Conservation (phyloP, 768 basidiomycete genomes). For the Leccinum subtestaceum region DNA sequence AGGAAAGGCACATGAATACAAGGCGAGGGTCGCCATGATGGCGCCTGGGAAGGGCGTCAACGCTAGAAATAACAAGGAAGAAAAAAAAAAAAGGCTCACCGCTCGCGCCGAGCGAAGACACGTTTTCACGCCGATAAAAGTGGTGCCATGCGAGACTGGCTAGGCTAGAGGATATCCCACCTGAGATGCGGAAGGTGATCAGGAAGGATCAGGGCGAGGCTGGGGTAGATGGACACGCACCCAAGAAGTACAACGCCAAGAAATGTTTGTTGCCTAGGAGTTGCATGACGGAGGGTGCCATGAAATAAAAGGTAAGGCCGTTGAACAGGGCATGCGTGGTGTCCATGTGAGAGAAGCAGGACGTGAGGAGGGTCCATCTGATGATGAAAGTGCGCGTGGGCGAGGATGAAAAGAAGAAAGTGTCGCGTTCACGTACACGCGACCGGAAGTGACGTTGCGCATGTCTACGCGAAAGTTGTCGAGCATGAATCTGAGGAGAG, state of each 20-base stretch:
- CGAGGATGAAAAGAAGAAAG: background rate
- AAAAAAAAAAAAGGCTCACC: slow-evolving; percentile 43
- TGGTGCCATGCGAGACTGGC: slow-evolving; percentile 47
- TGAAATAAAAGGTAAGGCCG: slow-evolving; percentile 74
- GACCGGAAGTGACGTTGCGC: slow-evolving; percentile 59
- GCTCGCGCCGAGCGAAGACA: slow-evolving; percentile 64
- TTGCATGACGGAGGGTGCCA: slow-evolving; percentile 61
- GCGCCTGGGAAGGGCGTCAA: slow-evolving; percentile 48
- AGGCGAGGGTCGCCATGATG: slow-evolving; percentile 65
- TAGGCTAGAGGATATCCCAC: slow-evolving; percentile 56
- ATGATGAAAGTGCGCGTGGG: background rate
- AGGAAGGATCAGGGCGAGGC: background rate
- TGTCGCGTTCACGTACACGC: slow-evolving; percentile 47
- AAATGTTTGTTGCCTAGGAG: slow-evolving; percentile 67
- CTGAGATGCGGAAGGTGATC: slow-evolving; percentile 32
- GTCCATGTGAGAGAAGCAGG: slow-evolving; percentile 67
- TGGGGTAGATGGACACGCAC: slow-evolving; percentile 37
- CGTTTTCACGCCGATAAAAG: slow-evolving; percentile 26
- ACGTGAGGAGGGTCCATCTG: slow-evolving; percentile 76
- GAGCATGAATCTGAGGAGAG: slow-evolving; percentile 47
- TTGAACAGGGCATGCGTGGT: slow-evolving; percentile 69
- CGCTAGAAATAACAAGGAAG: background rate
- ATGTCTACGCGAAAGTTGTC: slow-evolving; percentile 63
- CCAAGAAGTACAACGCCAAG: slow-evolving; percentile 69
- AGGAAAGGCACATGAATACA: slow-evolving; percentile 71